phyloP scores from a whole-genome alignment of 2,329 filamentous ascomycete genomes.

The Ophiostoma sp. region DNA sequence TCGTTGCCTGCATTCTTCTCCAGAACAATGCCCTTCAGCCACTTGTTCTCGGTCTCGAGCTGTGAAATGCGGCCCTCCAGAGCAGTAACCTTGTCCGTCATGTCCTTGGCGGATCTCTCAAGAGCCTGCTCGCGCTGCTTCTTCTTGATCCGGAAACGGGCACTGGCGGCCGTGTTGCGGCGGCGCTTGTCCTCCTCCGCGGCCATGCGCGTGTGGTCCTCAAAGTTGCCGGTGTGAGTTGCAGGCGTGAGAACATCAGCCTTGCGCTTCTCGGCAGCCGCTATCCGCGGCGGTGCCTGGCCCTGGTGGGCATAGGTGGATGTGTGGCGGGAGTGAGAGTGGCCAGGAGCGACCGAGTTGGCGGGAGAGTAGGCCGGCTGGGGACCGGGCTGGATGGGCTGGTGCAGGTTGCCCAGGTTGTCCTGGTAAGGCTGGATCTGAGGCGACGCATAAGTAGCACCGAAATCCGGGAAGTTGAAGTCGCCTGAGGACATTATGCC shows the following conservation, averaged over 20 bases:
- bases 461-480: slow-evolving; percentile 53
- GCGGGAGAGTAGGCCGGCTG: slow-evolving; percentile 42
- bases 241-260: slow-evolving; percentile 39
- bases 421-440: slow-evolving; percentile 45
- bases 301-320: slow-evolving; percentile 30
- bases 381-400: slow-evolving; percentile 48
- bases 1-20: slow-evolving; percentile 69
- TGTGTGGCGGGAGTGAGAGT: slow-evolving; percentile 29
- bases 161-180: slow-evolving; percentile 81
- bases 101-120: slow-evolving; percentile 75
- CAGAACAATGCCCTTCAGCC: slow-evolving; percentile 72
- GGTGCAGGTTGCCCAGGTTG: slow-evolving; percentile 38
- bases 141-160: slow-evolving; percentile 90
- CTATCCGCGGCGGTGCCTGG: slow-evolving; percentile 31
- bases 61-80: slow-evolving; percentile 70
- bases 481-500: slow-evolving; percentile 51
- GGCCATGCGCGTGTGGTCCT: slow-evolving; percentile 65
- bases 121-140: slow-evolving; percentile 88
- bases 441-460: slow-evolving; percentile 47
- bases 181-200: slow-evolving; percentile 88
- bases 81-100: slow-evolving; percentile 68
- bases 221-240: slow-evolving; percentile 51
- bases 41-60: slow-evolving; percentile 78
- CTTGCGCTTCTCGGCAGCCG: slow-evolving; percentile 42
- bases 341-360: slow-evolving; percentile 32